Evolutionary conservation across 2,329 filamentous ascomycete species (phyloP), one percentile per base, ranked within the genome.

Genomic region (Aspergillus uvarum): DNA sequence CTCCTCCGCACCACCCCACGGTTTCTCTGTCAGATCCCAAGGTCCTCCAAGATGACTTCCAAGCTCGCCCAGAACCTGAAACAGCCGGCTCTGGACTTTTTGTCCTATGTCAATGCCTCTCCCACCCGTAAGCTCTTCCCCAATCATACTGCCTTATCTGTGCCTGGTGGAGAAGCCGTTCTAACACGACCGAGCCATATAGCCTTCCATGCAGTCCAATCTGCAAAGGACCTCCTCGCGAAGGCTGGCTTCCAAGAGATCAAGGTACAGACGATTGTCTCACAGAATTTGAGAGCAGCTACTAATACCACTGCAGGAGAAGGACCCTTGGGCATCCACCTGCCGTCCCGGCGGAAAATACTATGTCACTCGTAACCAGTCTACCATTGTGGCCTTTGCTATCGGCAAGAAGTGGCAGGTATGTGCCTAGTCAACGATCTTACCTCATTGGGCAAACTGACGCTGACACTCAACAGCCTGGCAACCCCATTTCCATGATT

Each of bases 161-260:
- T 35, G n/a, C 22, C 31, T 19, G 35, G 35, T 38, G 44, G n/a
- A 32, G 21, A 12, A 24, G 29, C 22, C 11, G n/a, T 32, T 3
- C 54, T 42, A 47, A 42, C 19, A 26, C 50, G 51, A 56, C 55
- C 29, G 16, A 47, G 16, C 29, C 35, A 56, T 63, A 42, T 73
- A 97, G 93, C 95, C 59, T 99, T 96, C 80, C 95, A 99, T 81
- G 94, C 93, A 62, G 93, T 97, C 60, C 87, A 88, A 59, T 90
- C 89, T 52, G 86, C 92, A 66, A 89, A 89, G 69, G 79, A 87
- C 64, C 88, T 90, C 58, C 85, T 99, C 56, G 85, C 89, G 68
- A 86, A 89, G 68, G 93, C 91, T 53, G 93, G 94, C 60, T 99
- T 98, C 82, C 84, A 86, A 70, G 86, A 89, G 69, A 91, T 99